Evolutionary conservation across 2,329 filamentous ascomycete species (phyloP).

Genomic region (Cladosporium sphaerospermum): DNA sequence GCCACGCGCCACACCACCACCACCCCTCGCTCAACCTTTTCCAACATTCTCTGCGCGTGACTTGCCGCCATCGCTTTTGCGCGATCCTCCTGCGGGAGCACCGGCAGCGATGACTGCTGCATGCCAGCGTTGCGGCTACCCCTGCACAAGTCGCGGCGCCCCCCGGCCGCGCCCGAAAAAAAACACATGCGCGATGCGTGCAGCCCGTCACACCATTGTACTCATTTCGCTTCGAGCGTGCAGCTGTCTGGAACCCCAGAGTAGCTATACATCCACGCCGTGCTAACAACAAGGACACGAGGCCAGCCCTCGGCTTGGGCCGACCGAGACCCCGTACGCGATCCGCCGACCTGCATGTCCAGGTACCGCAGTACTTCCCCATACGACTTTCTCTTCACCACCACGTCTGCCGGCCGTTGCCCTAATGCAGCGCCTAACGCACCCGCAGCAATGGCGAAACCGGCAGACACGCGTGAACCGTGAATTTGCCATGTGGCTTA

Average conservation of each 20-base stretch:
- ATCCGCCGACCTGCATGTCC: background rate
- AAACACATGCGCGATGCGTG: background rate
- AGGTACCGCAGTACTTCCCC: background rate
- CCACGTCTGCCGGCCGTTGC: constrained; percentile 4
- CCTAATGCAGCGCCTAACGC: constrained; percentile 5
- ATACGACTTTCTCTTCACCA: constrained; percentile 3
- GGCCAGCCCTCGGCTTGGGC: constrained; percentile 5
- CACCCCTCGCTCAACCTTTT: background rate
- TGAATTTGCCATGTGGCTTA: constrained; percentile 1
- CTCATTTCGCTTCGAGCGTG: constrained; percentile 11
- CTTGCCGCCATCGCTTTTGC: background rate
- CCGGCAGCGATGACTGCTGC: background rate
- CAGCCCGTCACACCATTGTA: constrained; percentile 11
- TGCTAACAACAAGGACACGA: background rate
- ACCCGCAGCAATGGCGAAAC: background rate
- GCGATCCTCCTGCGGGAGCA: background rate
- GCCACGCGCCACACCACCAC: background rate
- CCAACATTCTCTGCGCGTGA: background rate
- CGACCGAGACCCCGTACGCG: constrained; percentile 9
- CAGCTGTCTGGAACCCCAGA: background rate
- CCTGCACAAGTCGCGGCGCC: constrained; percentile 3
- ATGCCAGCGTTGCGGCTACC: background rate
- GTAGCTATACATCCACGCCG: no score
- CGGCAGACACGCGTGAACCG: background rate
- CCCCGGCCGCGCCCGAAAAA: constrained; percentile 5